Base-by-base conservation (phyloP, 768 basidiomycete species). In the Trametes elegans region DNA sequence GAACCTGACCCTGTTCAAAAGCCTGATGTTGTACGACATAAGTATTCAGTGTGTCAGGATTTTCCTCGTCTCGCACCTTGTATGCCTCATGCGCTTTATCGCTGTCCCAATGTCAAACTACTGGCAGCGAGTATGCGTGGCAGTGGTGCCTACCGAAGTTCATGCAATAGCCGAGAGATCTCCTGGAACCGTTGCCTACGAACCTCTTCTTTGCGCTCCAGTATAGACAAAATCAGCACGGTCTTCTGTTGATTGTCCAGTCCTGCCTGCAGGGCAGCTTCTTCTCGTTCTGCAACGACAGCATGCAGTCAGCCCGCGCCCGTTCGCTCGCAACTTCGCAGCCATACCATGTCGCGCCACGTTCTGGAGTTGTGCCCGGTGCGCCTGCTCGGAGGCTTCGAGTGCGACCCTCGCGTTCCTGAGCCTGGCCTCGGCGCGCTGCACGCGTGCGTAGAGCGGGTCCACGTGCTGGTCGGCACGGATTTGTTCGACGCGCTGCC, bases 171-270 rank as follows among this genome's bases (percentile, higher is more conserved):
- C 14, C 11, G 18, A 2, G 23, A 32, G 9, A 58, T 38, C 29
- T 55, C 45, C 1, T 38, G 9, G 18, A 58, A 48, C 11, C 61
- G 49, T 11, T 38, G 32, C 8, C 31, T 45, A 1, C 61, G 61
- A 18, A 58, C 44, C 8, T 39, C 31, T 26, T 62, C 57, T 36
- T 62, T 62, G n/a, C 54, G 45, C 29, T 62, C 54, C 2, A 62
- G 47, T 2, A 58, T 34, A 14, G 48, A 21, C 8, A 62, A 36
- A 1, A 62, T 32, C 2, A 50, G 31, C 11, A 8, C n/a, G 1
- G 53, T 41, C 11, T 39, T 9, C 3, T 54, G 54, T 35, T 56
- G 49, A 19, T 38, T 26, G 8, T 61, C 38, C 23, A 57, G 41
- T 5, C 26, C 24, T 7, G 21, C 38, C 39, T 53, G 50, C 5